Evolutionary conservation across 148 eudicot genomes (phyloP).

Genomic region (Camellia granthamiana): DNA sequence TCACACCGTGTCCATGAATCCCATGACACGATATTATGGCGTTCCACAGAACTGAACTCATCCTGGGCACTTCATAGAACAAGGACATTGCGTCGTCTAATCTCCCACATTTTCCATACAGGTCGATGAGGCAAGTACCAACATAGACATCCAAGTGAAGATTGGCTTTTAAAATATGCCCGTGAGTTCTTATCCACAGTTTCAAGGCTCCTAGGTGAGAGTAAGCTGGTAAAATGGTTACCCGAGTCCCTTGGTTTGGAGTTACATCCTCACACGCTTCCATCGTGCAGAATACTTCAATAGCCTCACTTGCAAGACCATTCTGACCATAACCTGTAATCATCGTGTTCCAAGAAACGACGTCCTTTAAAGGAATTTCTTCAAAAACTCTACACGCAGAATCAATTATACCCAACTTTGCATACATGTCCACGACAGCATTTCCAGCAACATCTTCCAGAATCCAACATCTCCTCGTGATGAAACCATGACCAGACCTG

Average conservation of each 20-base stretch:
- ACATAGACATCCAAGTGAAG: no score
- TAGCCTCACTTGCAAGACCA: slow-evolving; percentile 67
- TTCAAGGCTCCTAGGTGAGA: slow-evolving; percentile 54
- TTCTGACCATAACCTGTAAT: slow-evolving; percentile 72
- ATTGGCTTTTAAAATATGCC: no score
- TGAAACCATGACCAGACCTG: slow-evolving; percentile 52
- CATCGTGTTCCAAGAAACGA: slow-evolving; percentile 24
- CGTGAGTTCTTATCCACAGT: no score
- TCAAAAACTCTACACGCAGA: slow-evolving; percentile 47
- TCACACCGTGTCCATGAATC: no score
- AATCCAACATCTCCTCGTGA: slow-evolving; percentile 53
- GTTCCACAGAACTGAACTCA: no score
- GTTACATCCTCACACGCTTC: slow-evolving; percentile 27
- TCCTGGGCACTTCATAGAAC: no score
- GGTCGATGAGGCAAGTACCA: no score
- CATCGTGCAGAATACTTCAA: slow-evolving; percentile 44
- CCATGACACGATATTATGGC: no score
- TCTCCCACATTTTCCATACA: no score
- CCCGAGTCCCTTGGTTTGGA: slow-evolving; percentile 72
- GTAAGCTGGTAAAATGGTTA: slow-evolving; percentile 66
- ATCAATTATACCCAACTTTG: slow-evolving; percentile 57
- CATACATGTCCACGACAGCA: slow-evolving; percentile 69
- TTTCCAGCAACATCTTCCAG: slow-evolving; percentile 39
- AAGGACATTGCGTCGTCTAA: no score
- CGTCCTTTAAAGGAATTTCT: slow-evolving; percentile 41